A percentile compares a stretch with the other conserved stretches of the same genome.
Conservation (phyloP, 2,329 filamentous ascomycete species). For the Sphaerostilbella broomeana region DNA sequence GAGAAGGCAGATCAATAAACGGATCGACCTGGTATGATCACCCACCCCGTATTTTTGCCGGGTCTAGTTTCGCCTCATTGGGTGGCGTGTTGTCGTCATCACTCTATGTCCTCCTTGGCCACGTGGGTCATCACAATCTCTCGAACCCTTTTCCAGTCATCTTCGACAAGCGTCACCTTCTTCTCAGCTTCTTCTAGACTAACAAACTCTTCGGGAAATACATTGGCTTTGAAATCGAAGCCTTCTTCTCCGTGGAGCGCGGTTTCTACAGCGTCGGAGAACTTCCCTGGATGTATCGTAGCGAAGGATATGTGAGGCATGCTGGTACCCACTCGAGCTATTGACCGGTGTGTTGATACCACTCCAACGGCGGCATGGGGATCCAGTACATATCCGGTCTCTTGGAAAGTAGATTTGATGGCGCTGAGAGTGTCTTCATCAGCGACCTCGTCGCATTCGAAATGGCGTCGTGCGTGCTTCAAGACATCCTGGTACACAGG, state of each 20-base stretch:
- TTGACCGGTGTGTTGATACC: conserved; percentile 65
- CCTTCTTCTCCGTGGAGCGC: conserved; percentile 65
- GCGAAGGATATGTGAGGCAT: conserved; percentile 76
- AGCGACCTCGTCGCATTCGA: conserved; percentile 71
- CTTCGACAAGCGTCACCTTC: conserved; percentile 62
- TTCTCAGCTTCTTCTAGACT: conserved; percentile 71
- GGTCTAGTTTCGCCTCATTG: too few species aligned
- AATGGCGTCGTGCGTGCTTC: conserved; percentile 61
- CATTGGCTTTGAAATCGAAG: conserved; percentile 67
- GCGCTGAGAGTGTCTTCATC: conserved; percentile 62
- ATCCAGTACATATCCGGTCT: conserved; percentile 74
- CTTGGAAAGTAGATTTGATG: conserved; percentile 50
- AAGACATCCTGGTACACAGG: conserved; percentile 70
- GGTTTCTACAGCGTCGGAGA: conserved; percentile 74
- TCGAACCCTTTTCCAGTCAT: conserved; percentile 67
- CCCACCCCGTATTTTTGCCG: too few species aligned
- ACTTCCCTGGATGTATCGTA: conserved; percentile 95
- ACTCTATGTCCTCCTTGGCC: too few species aligned
- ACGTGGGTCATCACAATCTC: conserved; percentile 71
- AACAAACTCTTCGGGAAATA: conserved; percentile 75
- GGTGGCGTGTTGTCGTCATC: too few species aligned
- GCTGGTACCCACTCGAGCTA: conserved; percentile 44
- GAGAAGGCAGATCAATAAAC: too few species aligned
- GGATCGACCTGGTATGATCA: too few species aligned
- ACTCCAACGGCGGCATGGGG: conserved; percentile 89